Evolutionary conservation across 306 rosid species (phyloP), one percentile per base, ranked within the genome.

Genomic region (Cucumis melo): DNA sequence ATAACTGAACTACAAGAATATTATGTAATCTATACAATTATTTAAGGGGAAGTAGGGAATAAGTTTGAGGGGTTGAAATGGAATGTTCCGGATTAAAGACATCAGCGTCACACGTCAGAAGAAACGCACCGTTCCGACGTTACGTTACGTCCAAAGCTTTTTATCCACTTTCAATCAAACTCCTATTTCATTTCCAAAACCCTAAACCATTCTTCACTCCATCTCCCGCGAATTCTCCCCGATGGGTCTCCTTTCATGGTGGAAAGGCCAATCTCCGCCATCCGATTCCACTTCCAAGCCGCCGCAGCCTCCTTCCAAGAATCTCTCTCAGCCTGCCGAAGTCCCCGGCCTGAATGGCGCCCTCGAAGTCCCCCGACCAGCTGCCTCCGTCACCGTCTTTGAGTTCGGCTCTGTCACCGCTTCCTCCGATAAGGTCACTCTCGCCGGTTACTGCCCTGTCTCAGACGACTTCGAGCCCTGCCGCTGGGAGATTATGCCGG

Each of bases 401-500:
- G 98, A 91, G 76, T 94, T 94, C 76, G 98, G 97, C 10, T 90
- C 96, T 1, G 91, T 90, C 9, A 91, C 89, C 34, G 86, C 91
- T 5, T 79, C 96, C 0, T 80, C 80, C 62, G 98, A 94, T 79
- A 90, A 82, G 83, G 97, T 94, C 61, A 91, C 97, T 0, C 92
- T 94, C 21, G 91, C 96, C 17, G 98, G 98, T 2, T 90, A 83
- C 75, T 94, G 98, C 80, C 92, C 98, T 10, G 97, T 94, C 78
- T 91, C 98, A 67, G 98, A 94, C 46, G 97, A 94, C 5, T 95
- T 94, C 68, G 95, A 94, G 78, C 98, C 98, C 14, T 94, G 98
- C 89, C 97, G 96, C 54, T 94, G 98, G 97, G 97, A 91, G 86
- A 86, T 94, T 64, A 80, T 89, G 39, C 92, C 98, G 15, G 96